A percentile compares a stretch with the other conserved stretches of the same genome.
These are phyloP conservation scores for Xylaria arbuscula DNA, from an alignment of 2,329 filamentous ascomycete species.

Conservation along the genomic window DNA sequence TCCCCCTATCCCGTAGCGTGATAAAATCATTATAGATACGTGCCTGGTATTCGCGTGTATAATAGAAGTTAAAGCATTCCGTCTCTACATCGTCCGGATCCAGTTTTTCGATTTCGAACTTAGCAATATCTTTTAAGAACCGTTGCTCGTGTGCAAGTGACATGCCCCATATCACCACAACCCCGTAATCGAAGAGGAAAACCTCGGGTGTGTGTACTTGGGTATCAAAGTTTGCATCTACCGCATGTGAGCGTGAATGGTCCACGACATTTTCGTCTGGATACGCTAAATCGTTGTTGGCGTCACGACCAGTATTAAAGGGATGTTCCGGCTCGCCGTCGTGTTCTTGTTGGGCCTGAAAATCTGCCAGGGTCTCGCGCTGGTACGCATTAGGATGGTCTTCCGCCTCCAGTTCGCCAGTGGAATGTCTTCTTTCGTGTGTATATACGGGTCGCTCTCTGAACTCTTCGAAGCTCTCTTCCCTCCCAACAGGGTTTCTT, in stretches of 20 bases:
- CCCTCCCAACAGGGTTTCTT: conserved; percentile 50
- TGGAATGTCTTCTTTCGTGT: conserved; percentile 78
- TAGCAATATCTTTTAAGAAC: conserved; percentile 92
- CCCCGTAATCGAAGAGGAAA: conserved; percentile 97
- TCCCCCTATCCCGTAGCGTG: conserved; percentile 89
- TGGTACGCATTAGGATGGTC: conserved; percentile 66
- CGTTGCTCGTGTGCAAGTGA: conserved; percentile 86
- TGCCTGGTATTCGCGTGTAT: conserved; percentile 96
- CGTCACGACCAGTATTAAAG: conserved; percentile 45
- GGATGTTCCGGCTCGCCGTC: conserved; percentile 46
- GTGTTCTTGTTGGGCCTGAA: conserved; percentile 56
- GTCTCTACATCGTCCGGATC: conserved; percentile 87
- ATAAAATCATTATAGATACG: conserved; percentile 99
- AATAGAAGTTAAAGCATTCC: conserved; percentile 99
- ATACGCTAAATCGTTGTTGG: conserved; percentile 52
- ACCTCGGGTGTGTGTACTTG: conserved; percentile 92
- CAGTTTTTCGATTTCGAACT: conserved; percentile 93
- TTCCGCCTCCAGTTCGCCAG: conserved; percentile 77
- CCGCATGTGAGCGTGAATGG: conserved; percentile 47
- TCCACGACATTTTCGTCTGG: conserved; percentile 51
- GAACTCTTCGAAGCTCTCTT: conserved; percentile 52
- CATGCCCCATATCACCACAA: conserved; percentile 99
- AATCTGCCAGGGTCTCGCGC: conserved; percentile 72
- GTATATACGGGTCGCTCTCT: conserved; percentile 55
- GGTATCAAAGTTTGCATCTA: conserved; percentile 81